phyloP scores from a whole-genome alignment of 116 monocot genomes.

The Zostera marina region DNA sequence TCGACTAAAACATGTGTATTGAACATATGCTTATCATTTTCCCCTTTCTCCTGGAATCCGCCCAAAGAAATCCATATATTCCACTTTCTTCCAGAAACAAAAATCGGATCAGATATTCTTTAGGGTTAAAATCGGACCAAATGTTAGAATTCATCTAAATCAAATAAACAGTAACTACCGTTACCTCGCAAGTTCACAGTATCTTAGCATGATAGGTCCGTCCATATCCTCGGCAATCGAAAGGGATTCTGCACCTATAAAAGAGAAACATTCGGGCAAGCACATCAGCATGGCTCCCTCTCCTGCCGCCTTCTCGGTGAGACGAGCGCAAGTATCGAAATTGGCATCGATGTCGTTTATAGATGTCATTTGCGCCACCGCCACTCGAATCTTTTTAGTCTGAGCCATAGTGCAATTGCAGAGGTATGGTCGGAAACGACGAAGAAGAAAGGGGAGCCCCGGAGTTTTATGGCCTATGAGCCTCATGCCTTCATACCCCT shows the following conservation, averaged over 20 bases:
- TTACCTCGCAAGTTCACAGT: conserved; percentile 82
- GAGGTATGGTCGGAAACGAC: conserved; percentile 1
- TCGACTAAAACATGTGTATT: conserved; percentile 91
- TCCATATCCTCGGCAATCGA: conserved; percentile 60
- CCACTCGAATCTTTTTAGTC: conserved; percentile 19
- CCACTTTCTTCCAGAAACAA: conserved; percentile 36
- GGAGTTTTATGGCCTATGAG: too few relatives aligned
- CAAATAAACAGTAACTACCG: not conserved
- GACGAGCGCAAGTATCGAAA: conserved; percentile 59
- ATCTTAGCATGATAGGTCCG: conserved; percentile 70
- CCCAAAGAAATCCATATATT: conserved; percentile 82
- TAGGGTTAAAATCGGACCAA: too few relatives aligned
- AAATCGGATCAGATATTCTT: not conserved
- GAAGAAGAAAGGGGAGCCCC: not conserved
- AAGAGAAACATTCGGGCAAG: conserved; percentile 86
- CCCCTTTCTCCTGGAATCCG: conserved; percentile 84
- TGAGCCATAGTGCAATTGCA: conserved; percentile 11
- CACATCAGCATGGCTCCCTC: conserved; percentile 67
- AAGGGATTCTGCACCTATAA: conserved; percentile 49
- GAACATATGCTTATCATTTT: conserved; percentile 44
- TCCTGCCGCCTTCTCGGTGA: conserved; percentile 60
- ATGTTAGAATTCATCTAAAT: too few relatives aligned
- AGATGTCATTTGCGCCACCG: conserved; percentile 86
- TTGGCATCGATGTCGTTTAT: conserved; percentile 62
- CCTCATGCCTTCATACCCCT: too few relatives aligned